Percentiles rank a stretch among this genome's conserved stretches.
These are phyloP conservation scores for Incumbomyces delicatus DNA, from an alignment of 2,329 filamentous ascomycete genomes.

Conservation along the genomic window DNA sequence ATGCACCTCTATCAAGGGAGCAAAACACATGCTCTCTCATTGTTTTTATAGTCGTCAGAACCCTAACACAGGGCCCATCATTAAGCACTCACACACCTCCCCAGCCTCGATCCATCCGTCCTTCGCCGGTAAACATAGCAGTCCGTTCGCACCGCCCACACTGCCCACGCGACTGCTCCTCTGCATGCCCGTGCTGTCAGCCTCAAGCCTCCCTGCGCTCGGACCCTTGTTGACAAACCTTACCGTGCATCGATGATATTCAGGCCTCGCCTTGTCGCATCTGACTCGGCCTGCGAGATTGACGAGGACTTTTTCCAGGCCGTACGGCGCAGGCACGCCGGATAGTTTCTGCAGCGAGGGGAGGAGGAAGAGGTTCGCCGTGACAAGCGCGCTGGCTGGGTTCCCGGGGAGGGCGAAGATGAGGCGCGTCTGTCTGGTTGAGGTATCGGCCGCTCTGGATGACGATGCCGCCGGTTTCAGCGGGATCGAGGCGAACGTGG, in stretches of 20 bases:
- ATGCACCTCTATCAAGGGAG: too few relatives aligned
- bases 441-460: slow-evolving; percentile 14
- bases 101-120: slow-evolving; percentile 59
- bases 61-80: slow-evolving; percentile 54
- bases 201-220: slow-evolving; percentile 57
- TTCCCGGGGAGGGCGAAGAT: slow-evolving; percentile 92
- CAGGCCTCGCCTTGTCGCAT: slow-evolving; percentile 65
- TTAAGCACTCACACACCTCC: slow-evolving; percentile 60
- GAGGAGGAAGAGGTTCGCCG: slow-evolving; percentile 87
- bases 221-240: slow-evolving; percentile 36
- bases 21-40: too few relatives aligned
- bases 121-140: slow-evolving; percentile 57
- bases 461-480: slow-evolving; percentile 35
- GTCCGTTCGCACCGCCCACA: slow-evolving; percentile 75
- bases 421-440: slow-evolving; percentile 49
- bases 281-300: slow-evolving; percentile 60
- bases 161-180: slow-evolving; percentile 84
- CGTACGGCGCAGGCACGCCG: slow-evolving; percentile 47
- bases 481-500: slow-evolving; percentile 85
- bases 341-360: slow-evolving; percentile 70
- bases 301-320: slow-evolving; percentile 64
- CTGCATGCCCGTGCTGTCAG: slow-evolving; percentile 78
- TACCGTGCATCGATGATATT: slow-evolving; percentile 83
- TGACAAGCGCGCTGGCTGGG: slow-evolving; percentile 84
- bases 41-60: too few relatives aligned